Percentiles rank a stretch among this genome's conserved stretches.
Conservation (phyloP, 352 stramenopile species). For the Phytophthora uliginosa region DNA sequence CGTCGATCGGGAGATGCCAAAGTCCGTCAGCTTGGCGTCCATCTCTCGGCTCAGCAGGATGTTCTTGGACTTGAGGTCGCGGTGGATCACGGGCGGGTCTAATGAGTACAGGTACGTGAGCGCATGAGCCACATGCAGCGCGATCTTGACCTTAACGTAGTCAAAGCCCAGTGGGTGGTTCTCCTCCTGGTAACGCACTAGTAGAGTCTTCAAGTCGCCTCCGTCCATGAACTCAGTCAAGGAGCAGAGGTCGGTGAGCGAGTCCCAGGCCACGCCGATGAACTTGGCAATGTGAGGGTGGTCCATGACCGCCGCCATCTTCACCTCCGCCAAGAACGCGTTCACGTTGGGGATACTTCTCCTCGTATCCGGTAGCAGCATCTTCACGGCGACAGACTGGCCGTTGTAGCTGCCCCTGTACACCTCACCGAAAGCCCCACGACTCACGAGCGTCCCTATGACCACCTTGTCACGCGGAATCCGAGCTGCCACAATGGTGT, state of each 20-base stretch:
- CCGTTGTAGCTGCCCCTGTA: conserved; percentile 22
- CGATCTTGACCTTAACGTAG: conserved; percentile 19
- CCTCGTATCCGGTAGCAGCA: conserved; percentile 13
- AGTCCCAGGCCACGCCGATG: conserved; percentile 23
- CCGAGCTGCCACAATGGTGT: conserved; percentile 25
- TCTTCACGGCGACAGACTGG: conserved; percentile 16
- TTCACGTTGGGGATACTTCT: conserved; percentile 23
- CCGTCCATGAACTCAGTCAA: conserved; percentile 26
- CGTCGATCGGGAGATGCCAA: conserved; percentile 50
- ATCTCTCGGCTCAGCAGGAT: conserved; percentile 61
- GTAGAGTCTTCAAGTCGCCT: conserved; percentile 19
- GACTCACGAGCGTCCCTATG: conserved; percentile 7
- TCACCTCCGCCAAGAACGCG: conserved; percentile 24
- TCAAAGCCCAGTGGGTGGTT: conserved; percentile 15
- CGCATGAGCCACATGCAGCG: conserved; percentile 22
- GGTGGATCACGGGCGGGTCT: conserved; percentile 64
- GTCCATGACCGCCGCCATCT: conserved; percentile 20
- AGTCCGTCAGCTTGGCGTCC: conserved; percentile 61
- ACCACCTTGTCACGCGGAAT: conserved; percentile 25
- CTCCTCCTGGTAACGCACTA: conserved; percentile 11
- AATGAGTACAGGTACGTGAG: conserved; percentile 27
- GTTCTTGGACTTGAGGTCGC: conserved; percentile 80
- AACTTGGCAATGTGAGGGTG: conserved; percentile 21
- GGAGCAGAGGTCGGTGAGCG: conserved; percentile 19
- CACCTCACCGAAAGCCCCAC: conserved; percentile 20